Conservation (phyloP, 768 basidiomycete species). For the Plicaturopsis crispa region DNA sequence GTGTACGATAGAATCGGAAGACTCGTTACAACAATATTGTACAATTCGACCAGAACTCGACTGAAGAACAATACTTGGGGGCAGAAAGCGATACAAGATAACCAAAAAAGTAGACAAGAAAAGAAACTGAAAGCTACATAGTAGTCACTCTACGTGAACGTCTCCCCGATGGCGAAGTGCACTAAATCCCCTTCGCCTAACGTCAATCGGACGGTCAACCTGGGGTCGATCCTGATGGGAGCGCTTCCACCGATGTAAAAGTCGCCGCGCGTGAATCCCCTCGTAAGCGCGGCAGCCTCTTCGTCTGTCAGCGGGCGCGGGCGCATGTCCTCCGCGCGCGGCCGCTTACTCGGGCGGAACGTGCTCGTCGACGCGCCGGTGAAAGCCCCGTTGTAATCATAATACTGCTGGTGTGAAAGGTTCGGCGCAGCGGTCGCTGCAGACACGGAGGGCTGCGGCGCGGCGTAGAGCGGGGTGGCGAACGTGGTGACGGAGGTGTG, state of each 20-base stretch:
- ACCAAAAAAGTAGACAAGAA: no score
- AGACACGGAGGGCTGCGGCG: constrained; percentile 11
- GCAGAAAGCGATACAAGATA: no score
- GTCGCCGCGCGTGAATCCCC: constrained; percentile 75
- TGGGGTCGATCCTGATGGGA: constrained; percentile 77
- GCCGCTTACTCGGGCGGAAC: constrained; percentile 75
- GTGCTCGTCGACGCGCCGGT: constrained; percentile 67
- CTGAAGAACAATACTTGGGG: no score
- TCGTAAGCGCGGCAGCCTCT: constrained; percentile 75
- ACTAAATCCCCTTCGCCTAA: constrained; percentile 80
- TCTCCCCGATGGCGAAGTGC: constrained; percentile 52
- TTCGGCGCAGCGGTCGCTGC: constrained; percentile 33
- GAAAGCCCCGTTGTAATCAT: constrained; percentile 68
- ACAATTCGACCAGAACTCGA: no score
- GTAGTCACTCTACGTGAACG: constrained; percentile 26
- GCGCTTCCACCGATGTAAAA: constrained; percentile 78
- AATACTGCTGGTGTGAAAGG: constrained; percentile 54
- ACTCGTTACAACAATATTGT: constrained; percentile 40
- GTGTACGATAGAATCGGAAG: not conserved
- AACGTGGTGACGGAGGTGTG: constrained; percentile 24
- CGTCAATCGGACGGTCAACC: constrained; percentile 70
- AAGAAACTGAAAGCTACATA: not conserved
- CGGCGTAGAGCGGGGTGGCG: constrained; percentile 22
- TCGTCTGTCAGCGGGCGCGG: constrained; percentile 77
- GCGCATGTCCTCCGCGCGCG: constrained; percentile 66